Evolutionary conservation across 345 rosid species (phyloP), one percentile per base, ranked within the genome.

Genomic region (Sonneratia caseolaris): DNA sequence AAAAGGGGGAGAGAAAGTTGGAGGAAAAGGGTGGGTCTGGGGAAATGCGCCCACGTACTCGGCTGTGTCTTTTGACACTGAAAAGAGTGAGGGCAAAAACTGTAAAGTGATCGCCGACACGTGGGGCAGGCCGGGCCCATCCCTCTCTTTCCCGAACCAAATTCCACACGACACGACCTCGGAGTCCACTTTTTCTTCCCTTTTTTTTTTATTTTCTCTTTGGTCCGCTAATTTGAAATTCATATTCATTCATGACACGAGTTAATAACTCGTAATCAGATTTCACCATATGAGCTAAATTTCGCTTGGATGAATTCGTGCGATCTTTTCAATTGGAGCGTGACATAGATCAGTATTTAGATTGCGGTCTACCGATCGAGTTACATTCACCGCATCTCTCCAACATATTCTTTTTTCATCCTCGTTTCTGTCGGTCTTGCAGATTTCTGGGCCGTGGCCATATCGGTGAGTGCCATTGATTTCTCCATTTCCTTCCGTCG

Each of bases 31-130:
- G 42, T 0, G 74, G 5, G 2, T 45, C 7, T 47, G 74, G 74
- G 74, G 57, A 71, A 62, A 59, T 24, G 74, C 45, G 57, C 42
- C 68, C 4, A 45, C 45, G 40, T 5, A 32, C 14, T 43, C 64
- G 55, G 14, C 40, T 3, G 45, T 8, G 18, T 51, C 65, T 62
- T 59, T 10, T 21, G 62, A 53, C 43, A 18, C 10, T 27, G 24
- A 3, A 68, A 68, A 69, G 35, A 27, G 32, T 27, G 71, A 27
- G 71, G 61, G 4, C 18, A 53, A 51, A 19, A 53, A 19, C 6
- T 1, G 59, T 3, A 18, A 53, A 53, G 59, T 53, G 59, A 18
- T 1, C 57, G 70, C 71, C 71, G 43, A 69, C 43, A 38, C 6
- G 35, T 69, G 71, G 43, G 61, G 61, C 71, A 27, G 24, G 27